phyloP scores from a whole-genome alignment of 208 protist species.

The Balamuthia mandrillaris region DNA sequence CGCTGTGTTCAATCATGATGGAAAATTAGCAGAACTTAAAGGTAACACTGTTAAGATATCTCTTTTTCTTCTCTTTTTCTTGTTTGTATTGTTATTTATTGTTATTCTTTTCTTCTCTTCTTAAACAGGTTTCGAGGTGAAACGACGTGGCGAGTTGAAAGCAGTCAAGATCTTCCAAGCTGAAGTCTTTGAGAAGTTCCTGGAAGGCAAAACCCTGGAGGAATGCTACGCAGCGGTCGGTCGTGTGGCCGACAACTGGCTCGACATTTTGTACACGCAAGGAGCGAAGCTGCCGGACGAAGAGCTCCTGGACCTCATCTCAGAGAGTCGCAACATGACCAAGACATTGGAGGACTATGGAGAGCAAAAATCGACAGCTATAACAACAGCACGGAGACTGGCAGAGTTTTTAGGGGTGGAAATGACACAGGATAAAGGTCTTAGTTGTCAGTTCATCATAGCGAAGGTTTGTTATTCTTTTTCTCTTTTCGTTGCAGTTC shows the following conservation, averaged over 20 bases:
- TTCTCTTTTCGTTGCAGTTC: background rate
- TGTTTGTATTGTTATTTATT: background rate
- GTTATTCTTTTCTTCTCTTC: too few relatives aligned
- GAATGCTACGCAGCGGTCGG: conserved; percentile 94
- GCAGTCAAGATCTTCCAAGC: conserved; percentile 99
- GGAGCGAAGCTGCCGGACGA: conserved; percentile 83
- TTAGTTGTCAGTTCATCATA: conserved; percentile 96
- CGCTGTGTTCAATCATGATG: conserved; percentile 97
- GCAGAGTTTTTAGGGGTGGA: conserved; percentile 96
- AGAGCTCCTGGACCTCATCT: conserved; percentile 95
- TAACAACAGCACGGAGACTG: conserved; percentile 94
- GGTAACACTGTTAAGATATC: conserved; percentile 68
- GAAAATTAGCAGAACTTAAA: conserved; percentile 97
- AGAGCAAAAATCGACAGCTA: conserved; percentile 95
- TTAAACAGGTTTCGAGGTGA: conserved; percentile 95
- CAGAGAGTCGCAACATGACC: conserved; percentile 94
- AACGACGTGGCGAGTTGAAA: conserved; percentile 99
- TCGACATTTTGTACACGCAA: conserved; percentile 90
- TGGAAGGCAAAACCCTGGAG: conserved; percentile 89
- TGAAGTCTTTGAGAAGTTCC: conserved; percentile 82
- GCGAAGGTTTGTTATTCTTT: conserved; percentile 67
- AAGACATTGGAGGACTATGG: conserved; percentile 93
- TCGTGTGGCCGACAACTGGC: conserved; percentile 89
- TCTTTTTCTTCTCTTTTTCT: background rate
- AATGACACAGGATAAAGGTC: conserved; percentile 94